A percentile compares a stretch with the other conserved stretches of the same genome.
phyloP scores from a whole-genome alignment of 2,329 filamentous ascomycete species.

The Arthrinium phaeospermum region DNA sequence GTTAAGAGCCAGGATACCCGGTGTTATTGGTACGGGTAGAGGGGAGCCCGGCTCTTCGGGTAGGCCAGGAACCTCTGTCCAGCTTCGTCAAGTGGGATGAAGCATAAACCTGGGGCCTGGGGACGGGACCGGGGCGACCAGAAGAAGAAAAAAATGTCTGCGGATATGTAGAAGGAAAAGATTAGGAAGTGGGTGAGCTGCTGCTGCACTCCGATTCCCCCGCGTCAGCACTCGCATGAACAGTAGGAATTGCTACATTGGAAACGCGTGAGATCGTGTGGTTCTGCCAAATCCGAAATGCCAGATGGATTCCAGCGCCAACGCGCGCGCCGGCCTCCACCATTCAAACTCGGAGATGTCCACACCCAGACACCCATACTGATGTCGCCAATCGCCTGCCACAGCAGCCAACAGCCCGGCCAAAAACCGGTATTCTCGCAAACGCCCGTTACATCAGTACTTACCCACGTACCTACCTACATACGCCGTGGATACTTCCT shows the following conservation, averaged over 20 bases:
- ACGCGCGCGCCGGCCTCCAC: background rate
- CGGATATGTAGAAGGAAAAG: background rate
- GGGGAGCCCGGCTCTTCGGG: slow-evolving; percentile 9
- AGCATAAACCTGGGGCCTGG: background rate
- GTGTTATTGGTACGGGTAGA: slow-evolving; percentile 4
- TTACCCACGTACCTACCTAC: background rate
- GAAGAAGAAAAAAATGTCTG: background rate
- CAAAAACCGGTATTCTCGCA: background rate
- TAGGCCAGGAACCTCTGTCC: slow-evolving; percentile 3
- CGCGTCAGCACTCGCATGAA: background rate
- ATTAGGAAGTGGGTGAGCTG: background rate
- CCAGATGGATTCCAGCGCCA: background rate
- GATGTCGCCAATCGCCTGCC: background rate
- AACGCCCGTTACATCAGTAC: background rate
- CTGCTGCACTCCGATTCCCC: background rate
- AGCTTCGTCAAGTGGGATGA: background rate
- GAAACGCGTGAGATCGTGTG: slow-evolving; percentile 11
- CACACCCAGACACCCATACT: background rate
- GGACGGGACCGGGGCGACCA: background rate
- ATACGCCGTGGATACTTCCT: background rate
- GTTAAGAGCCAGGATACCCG: slow-evolving; percentile 4
- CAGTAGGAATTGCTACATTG: background rate
- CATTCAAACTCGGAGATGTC: background rate
- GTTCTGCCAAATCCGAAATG: background rate
- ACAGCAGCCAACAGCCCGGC: background rate